Evolutionary conservation across 179 eudicot species (phyloP).

Genomic region (Monotropa hypopitys): DNA sequence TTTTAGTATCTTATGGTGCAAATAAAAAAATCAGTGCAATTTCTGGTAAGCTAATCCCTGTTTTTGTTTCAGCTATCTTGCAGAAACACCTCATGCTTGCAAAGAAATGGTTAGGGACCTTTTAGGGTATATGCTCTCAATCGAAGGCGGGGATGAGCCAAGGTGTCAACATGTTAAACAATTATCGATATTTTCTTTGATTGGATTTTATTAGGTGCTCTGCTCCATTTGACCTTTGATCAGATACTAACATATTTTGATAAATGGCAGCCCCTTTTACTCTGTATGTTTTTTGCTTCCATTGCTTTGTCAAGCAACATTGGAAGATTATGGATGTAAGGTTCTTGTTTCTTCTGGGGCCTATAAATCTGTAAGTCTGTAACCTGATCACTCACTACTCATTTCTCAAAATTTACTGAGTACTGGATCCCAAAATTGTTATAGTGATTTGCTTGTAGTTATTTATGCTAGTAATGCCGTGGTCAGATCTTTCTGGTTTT

Average conservation of each 20-base stretch:
- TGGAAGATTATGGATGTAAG: conserved; percentile 50
- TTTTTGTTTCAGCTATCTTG: conserved; percentile 56
- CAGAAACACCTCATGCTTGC: conserved; percentile 75
- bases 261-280: conserved; percentile 51
- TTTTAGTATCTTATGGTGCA: neutral
- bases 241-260: conserved; percentile 2
- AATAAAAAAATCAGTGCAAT: neutral
- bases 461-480: neutral
- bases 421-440: neutral
- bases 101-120: conserved; percentile 56
- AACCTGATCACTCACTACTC: neutral
- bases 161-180: conserved; percentile 29
- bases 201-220: neutral
- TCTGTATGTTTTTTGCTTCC: conserved; percentile 83
- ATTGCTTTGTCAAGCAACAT: conserved; percentile 76
- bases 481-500: neutral
- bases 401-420: neutral
- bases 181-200: neutral
- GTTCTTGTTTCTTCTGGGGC: conserved; percentile 58
- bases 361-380: conserved; percentile 51
- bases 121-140: conserved; percentile 59
- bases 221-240: neutral
- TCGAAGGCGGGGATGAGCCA: conserved; percentile 71
- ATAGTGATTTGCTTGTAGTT: neutral
- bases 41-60: neutral